Evolutionary conservation across 306 rosid genomes (phyloP).

Genomic region (Prosopis cineraria): DNA sequence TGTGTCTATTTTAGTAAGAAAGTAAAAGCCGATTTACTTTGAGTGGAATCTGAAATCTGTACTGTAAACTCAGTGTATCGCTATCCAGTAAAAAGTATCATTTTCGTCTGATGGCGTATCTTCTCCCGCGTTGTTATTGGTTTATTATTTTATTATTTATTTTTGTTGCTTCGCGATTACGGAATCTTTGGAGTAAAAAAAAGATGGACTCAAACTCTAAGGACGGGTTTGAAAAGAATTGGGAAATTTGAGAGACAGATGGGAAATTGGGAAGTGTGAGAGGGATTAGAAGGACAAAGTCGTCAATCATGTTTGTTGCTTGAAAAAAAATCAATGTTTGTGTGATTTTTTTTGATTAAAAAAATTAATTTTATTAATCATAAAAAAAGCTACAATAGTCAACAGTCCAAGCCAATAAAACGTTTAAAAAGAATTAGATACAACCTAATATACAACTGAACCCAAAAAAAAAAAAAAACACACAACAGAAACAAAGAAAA

Average conservation of each 20-base stretch:
- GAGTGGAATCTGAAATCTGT: conserved; percentile 36
- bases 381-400: too few relatives aligned
- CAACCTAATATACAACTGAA: too few relatives aligned
- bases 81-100: conserved; percentile 35
- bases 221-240: background rate
- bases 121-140: conserved; percentile 55
- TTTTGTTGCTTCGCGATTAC: background rate
- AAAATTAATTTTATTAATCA: too few relatives aligned
- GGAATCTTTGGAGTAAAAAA: background rate
- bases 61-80: conserved; percentile 37
- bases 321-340: too few relatives aligned
- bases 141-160: background rate
- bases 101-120: conserved; percentile 48
- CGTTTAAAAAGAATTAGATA: too few relatives aligned
- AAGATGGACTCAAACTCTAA: background rate
- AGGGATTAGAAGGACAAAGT: background rate
- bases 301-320: background rate
- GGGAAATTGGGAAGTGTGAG: background rate
- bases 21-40: conserved; percentile 25
- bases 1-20: background rate
- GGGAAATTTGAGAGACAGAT: background rate
- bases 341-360: too few relatives aligned
- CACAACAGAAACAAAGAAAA: too few relatives aligned
- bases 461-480: too few relatives aligned
- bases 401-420: too few relatives aligned